phyloP scores from a whole-genome alignment of 495 filamentous ascomycete species.

The Aspergillus cristatus region DNA sequence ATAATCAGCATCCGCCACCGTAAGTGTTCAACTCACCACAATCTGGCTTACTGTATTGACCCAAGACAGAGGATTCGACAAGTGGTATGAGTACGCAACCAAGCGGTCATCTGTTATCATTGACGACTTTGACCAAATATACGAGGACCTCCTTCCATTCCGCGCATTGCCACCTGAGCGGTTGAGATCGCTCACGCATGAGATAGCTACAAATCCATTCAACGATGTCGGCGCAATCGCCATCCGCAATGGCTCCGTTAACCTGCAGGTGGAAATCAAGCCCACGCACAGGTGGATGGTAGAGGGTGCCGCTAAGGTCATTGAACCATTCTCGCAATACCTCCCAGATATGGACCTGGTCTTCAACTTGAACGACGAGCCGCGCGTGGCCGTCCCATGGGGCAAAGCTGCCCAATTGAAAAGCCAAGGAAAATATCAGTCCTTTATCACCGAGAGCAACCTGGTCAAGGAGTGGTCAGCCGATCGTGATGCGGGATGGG shows the following conservation, averaged over 20 bases:
- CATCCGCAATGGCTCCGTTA: slow-evolving; percentile 37
- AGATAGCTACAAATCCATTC: slow-evolving; percentile 36
- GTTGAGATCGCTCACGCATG: slow-evolving; percentile 41
- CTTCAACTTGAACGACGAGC: slow-evolving; percentile 71
- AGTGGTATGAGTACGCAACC: slow-evolving; percentile 67
- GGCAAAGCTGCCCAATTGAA: slow-evolving; percentile 39
- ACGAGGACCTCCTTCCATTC: slow-evolving; percentile 61
- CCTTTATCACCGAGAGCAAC: slow-evolving; percentile 11
- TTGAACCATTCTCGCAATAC: slow-evolving; percentile 56
- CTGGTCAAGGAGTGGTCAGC: slow-evolving; percentile 24
- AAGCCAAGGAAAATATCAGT: slow-evolving; percentile 22
- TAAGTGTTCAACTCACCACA: slow-evolving; percentile 11
- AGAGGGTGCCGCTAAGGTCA: slow-evolving; percentile 50
- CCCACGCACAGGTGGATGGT: slow-evolving; percentile 51
- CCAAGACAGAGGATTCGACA: slow-evolving; percentile 32
- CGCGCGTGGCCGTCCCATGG: slow-evolving; percentile 65
- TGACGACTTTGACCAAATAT: slow-evolving; percentile 69
- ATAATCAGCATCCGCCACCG: slow-evolving; percentile 42
- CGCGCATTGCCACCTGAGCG: slow-evolving; percentile 56
- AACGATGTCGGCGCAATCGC: slow-evolving; percentile 41
- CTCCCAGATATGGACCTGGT: slow-evolving; percentile 75
- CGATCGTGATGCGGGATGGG: slow-evolving; percentile 31
- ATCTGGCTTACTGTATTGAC: not conserved
- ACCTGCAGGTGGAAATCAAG: slow-evolving; percentile 34
- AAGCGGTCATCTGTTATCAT: slow-evolving; percentile 54